These are phyloP conservation scores for Russula abietina DNA, from an alignment of 768 basidiomycete species.

Conservation along the genomic window DNA sequence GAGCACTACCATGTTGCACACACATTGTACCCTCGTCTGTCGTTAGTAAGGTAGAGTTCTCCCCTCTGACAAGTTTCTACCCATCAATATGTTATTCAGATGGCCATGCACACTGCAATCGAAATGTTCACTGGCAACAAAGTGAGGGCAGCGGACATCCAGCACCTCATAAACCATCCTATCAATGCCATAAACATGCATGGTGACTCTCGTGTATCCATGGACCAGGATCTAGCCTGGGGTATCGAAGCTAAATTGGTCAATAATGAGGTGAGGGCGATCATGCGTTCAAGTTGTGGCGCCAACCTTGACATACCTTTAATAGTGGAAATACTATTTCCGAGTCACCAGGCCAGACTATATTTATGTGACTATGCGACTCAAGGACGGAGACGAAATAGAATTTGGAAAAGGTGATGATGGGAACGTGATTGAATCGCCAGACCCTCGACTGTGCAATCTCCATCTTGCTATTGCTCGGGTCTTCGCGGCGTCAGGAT, in stretches of 20 bases:
- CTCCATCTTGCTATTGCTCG: not conserved
- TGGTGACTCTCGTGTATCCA: not conserved
- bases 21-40: no score
- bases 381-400: not conserved
- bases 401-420: not conserved
- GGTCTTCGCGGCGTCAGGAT: not conserved
- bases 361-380: no score
- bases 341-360: not conserved
- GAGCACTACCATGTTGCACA: no score
- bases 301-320: not conserved
- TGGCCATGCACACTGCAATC: fast-evolving
- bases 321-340: not conserved
- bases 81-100: no score
- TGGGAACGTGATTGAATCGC: not conserved
- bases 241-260: not conserved
- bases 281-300: no score
- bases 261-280: not conserved
- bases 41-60: no score
- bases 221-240: not conserved
- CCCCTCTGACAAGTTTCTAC: no score
- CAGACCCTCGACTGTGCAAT: not conserved
- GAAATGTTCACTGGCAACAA: no score
- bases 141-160: no score
- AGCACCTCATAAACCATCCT: not conserved
- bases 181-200: not conserved